Conservation (phyloP, 2,329 filamentous ascomycete species). For the Lasiodiplodia gonubiensis region DNA sequence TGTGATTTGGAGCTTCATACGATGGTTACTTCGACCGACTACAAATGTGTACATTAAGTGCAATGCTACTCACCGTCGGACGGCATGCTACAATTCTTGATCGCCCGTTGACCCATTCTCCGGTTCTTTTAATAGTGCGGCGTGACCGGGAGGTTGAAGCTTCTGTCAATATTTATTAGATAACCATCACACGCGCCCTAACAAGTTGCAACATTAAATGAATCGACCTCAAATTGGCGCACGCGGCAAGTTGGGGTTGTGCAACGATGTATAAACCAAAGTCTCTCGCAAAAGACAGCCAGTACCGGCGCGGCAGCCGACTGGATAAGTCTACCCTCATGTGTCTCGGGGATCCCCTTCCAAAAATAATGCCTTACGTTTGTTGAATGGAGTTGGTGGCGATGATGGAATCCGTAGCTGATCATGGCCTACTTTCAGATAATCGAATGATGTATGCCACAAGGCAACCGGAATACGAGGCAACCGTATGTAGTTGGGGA, state of each 20-base stretch:
- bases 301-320: background rate
- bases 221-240: background rate
- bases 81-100: too few species aligned
- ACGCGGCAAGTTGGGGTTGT: background rate
- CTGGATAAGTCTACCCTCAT: background rate
- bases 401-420: background rate
- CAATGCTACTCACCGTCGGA: too few species aligned
- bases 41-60: too few species aligned
- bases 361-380: background rate
- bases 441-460: background rate
- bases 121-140: too few species aligned
- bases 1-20: too few species aligned
- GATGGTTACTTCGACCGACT: too few species aligned
- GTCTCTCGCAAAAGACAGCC: background rate
- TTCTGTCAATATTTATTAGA: too few species aligned
- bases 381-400: background rate
- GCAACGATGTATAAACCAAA: background rate
- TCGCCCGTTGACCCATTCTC: too few species aligned
- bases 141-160: too few species aligned
- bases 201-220: background rate
- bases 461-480: background rate
- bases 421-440: background rate
- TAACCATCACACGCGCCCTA: too few species aligned
- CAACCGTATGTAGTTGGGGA: background rate
- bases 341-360: background rate